A percentile compares a stretch with the other conserved stretches of the same genome.
Evolutionary conservation across 345 rosid species (phyloP).

Genomic region (Viola odorata): DNA sequence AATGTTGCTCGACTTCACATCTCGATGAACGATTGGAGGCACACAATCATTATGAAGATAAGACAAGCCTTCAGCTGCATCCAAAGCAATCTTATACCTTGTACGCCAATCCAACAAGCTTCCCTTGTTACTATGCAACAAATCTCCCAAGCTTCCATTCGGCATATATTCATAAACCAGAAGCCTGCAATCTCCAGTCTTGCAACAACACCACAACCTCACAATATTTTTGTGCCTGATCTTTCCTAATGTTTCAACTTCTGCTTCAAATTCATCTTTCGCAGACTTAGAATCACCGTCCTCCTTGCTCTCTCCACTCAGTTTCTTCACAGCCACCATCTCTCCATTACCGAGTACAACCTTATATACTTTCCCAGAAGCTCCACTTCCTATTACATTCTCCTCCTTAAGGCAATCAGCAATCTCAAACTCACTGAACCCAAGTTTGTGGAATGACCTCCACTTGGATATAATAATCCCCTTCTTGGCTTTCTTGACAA

Average conservation of each 20-base stretch:
- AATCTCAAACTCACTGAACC: conserved; percentile 66
- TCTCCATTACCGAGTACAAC: conserved; percentile 60
- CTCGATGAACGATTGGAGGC: conserved; percentile 91
- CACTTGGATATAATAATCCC: conserved; percentile 45
- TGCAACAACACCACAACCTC: conserved; percentile 80
- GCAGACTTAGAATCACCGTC: conserved; percentile 26
- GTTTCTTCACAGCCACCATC: conserved; percentile 82
- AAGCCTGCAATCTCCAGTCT: conserved; percentile 50
- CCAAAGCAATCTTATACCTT: conserved; percentile 69
- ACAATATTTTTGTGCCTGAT: conserved; percentile 90
- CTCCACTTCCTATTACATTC: conserved; percentile 75
- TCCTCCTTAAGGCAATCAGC: conserved; percentile 50
- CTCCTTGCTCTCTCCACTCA: conserved; percentile 35
- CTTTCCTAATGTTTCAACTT: conserved; percentile 78
- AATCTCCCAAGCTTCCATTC: conserved; percentile 81
- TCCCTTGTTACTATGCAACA: conserved; percentile 51
- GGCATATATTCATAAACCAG: conserved; percentile 92
- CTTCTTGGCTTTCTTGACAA: conserved; percentile 39
- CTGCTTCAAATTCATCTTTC: conserved; percentile 56
- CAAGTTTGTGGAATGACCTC: conserved; percentile 83
- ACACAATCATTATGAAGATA: conserved; percentile 91
- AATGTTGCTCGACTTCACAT: conserved; percentile 85
- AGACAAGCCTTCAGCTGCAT: conserved; percentile 79
- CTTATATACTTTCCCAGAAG: conserved; percentile 80
- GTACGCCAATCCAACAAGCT: conserved; percentile 59